These are phyloP conservation scores for Chaetothyriales sp. DNA, from an alignment of 2,329 filamentous ascomycete species.

Conservation along the genomic window DNA sequence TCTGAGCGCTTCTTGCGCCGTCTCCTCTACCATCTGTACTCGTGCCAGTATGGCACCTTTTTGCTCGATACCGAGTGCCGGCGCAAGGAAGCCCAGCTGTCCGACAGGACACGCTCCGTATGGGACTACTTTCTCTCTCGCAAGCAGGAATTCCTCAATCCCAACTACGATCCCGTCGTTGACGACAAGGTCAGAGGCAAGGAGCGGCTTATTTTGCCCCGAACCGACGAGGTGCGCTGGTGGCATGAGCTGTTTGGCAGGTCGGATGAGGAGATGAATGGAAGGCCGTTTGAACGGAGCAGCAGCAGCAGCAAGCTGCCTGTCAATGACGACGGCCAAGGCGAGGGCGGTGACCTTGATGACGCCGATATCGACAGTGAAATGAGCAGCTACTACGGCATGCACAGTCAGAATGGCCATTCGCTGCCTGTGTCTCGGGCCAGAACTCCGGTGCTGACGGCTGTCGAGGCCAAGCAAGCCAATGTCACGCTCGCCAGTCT, in stretches of 20 bases:
- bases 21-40: conserved; percentile 84
- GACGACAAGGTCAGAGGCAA: conserved; percentile 69
- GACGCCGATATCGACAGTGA: conserved; percentile 9
- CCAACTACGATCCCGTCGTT: conserved; percentile 58
- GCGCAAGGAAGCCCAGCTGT: conserved; percentile 54
- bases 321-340: not conserved
- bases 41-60: conserved; percentile 94
- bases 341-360: not conserved
- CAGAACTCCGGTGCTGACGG: conserved; percentile 42
- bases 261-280: conserved; percentile 84
- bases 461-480: conserved; percentile 46
- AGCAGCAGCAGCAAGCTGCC: not conserved
- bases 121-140: conserved; percentile 92
- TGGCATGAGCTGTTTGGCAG: conserved; percentile 83
- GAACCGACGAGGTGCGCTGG: conserved; percentile 69
- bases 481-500: conserved; percentile 35
- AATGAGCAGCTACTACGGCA: conserved; percentile 2
- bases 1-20: conserved; percentile 86
- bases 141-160: conserved; percentile 67
- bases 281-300: conserved; percentile 1
- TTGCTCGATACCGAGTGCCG: conserved; percentile 91
- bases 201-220: conserved; percentile 73
- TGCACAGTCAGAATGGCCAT: not conserved
- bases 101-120: conserved; percentile 66
- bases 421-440: conserved; percentile 17